phyloP scores from a whole-genome alignment of 2,329 filamentous ascomycete species.

The Gaeumannomyces sp. region DNA sequence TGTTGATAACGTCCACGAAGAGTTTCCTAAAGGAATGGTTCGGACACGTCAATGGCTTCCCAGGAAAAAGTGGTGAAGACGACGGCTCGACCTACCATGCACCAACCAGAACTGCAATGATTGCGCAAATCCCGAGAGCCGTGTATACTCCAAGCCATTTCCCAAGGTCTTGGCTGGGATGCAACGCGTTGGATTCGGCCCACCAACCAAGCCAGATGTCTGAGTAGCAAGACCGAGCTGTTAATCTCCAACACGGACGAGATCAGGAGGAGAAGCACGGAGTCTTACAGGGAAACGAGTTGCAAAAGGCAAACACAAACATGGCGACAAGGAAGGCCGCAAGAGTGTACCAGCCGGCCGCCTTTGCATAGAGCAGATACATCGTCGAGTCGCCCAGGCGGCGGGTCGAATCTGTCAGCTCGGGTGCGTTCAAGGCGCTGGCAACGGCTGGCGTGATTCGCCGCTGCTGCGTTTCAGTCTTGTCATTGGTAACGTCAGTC shows the following conservation, averaged over 20 bases:
- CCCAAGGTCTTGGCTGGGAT: constrained; percentile 8
- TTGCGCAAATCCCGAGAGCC: constrained; percentile 7
- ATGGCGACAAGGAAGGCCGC: constrained; percentile 24
- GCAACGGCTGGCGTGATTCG: constrained; percentile 9
- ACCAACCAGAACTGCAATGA: constrained; percentile 8
- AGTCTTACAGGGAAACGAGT: constrained; percentile 19
- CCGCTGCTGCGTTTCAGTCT: constrained; percentile 11
- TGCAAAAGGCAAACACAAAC: constrained; percentile 20
- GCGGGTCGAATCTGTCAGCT: neutral
- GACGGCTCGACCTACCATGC: neutral
- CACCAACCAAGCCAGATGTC: constrained; percentile 22
- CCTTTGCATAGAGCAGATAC: constrained; percentile 3
- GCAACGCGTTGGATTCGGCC: constrained; percentile 11
- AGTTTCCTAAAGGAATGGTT: constrained; percentile 1
- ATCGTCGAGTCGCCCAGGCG: constrained; percentile 6
- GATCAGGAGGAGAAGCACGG: too few relatives aligned
- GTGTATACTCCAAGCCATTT: constrained; percentile 11
- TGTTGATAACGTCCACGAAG: constrained; percentile 4
- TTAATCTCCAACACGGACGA: too few relatives aligned
- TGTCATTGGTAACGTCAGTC: neutral
- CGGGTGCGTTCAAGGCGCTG: neutral
- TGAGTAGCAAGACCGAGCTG: neutral
- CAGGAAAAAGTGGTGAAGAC: neutral
- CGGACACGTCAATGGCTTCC: too few relatives aligned
- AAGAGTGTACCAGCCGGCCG: constrained; percentile 1